Percentiles rank a stretch among this genome's conserved stretches.
Conservation (phyloP, 2,329 filamentous ascomycete species). For the Ceratocystis lukuohia region DNA sequence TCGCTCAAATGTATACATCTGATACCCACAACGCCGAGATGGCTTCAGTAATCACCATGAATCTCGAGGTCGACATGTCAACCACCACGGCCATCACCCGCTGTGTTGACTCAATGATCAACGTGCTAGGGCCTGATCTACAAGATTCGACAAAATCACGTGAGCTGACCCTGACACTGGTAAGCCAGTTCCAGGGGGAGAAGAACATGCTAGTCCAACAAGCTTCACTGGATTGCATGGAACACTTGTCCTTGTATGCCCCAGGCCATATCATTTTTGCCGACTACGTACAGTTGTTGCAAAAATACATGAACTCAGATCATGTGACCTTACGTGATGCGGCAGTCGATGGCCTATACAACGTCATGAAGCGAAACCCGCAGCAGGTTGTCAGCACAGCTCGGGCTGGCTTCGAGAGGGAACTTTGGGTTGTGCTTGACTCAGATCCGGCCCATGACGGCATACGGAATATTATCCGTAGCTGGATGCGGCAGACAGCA, state of each 20-base stretch:
- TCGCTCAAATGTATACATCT: conserved; percentile 81
- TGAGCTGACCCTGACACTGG: conserved; percentile 77
- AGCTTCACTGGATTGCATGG: conserved; percentile 69
- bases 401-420: conserved; percentile 68
- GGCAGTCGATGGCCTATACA: conserved; percentile 78
- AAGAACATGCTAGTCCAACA: conserved; percentile 56
- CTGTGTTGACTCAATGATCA: conserved; percentile 89
- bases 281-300: conserved; percentile 70
- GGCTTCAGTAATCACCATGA: conserved; percentile 67
- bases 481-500: conserved; percentile 87
- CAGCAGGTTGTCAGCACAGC: conserved; percentile 67
- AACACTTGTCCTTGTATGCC: conserved; percentile 85
- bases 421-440: conserved; percentile 83
- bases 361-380: conserved; percentile 86
- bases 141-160: conserved; percentile 87
- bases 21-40: conserved; percentile 86
- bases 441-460: conserved; percentile 60
- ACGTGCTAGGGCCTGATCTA: conserved; percentile 86
- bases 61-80: conserved; percentile 73
- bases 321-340: conserved; percentile 59
- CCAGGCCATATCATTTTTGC: conserved; percentile 73
- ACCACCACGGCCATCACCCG: conserved; percentile 72
- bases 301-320: conserved; percentile 60
- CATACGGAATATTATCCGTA: conserved; percentile 74
- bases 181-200: conserved; percentile 69